These are phyloP conservation scores for Aspergillus brasiliensis DNA, from an alignment of 2,329 filamentous ascomycete species.

Conservation along the genomic window DNA sequence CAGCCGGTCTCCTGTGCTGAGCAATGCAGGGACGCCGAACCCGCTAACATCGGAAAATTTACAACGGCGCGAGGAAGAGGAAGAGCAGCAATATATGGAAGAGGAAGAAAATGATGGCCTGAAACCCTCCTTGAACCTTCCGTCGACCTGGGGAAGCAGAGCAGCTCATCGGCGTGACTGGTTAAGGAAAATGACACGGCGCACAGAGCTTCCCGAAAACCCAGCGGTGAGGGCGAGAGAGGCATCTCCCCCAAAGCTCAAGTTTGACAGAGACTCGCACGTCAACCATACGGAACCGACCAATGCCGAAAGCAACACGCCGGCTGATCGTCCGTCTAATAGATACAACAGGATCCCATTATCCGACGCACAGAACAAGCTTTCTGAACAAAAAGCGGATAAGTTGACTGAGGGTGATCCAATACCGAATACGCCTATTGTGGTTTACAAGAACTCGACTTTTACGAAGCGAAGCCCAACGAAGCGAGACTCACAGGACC, in stretches of 20 bases:
- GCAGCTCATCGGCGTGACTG: constrained; percentile 37
- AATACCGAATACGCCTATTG: constrained; percentile 43
- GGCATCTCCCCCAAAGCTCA: constrained; percentile 24
- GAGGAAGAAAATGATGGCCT: constrained; percentile 27
- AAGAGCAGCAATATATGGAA: constrained; percentile 19
- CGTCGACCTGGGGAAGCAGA: constrained; percentile 40
- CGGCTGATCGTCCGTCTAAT: constrained; percentile 25
- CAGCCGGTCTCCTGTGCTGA: constrained; percentile 43
- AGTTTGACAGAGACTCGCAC: constrained; percentile 31
- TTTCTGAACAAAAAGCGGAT: constrained; percentile 18
- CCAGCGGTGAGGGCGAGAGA: constrained; percentile 20
- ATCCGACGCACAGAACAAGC: constrained; percentile 17
- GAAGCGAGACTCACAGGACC: constrained; percentile 43
- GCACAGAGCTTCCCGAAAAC: constrained; percentile 22
- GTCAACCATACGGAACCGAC: constrained; percentile 29
- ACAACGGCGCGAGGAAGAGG: constrained; percentile 38
- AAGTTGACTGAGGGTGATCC: constrained; percentile 26
- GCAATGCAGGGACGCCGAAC: constrained; percentile 32
- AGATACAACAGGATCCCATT: constrained; percentile 15
- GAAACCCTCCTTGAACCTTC: constrained; percentile 40
- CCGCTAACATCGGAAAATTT: constrained; percentile 41
- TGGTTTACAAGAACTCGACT: constrained; percentile 37
- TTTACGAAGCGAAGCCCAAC: constrained; percentile 32
- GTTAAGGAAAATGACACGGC: constrained; percentile 35
- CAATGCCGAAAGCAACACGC: constrained; percentile 23